Base-by-base conservation (phyloP, 495 filamentous ascomycete species). In the Tuber calosporum region DNA sequence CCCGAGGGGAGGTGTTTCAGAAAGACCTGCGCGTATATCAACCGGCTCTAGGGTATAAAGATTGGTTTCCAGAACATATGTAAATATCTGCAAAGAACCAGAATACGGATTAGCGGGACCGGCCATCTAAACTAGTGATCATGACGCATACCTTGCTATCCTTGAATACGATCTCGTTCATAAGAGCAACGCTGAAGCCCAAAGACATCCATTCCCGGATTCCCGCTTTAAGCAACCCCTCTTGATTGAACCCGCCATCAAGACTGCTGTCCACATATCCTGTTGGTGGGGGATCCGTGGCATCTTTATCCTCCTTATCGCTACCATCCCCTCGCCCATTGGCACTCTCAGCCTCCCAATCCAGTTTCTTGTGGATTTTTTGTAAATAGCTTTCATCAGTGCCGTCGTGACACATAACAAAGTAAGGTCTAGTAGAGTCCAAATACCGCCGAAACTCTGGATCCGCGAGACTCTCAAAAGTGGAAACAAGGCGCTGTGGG, bases 401-500 rank as follows among this genome's bases (percentile, higher is more conserved):
- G 13, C 72, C 77, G 80, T 91, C 89, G 70, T 92, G 89, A 58
- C 85, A 87, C 85, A 93, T 88, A 41, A 92, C 79, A 74, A 93
- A 90, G 79, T 89, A 90, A 8, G 87, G 83, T 0, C 86, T 85
- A 2, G 83, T 83, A 1, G 77, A 70, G 17, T 81, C 71, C 0
- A 93, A 82, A 79, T 90, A 90, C 0, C 82, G 72, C 20, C 76
- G 69, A 77, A 92, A 92, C 0, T 81, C 79, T 1, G 71, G 34
- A 70, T 79, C 77, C 19, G 77, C 62, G 22, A 39, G 22, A 30
- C 66, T 34, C 48, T 72, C 73, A 36, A 79, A 79, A 11, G 36
- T 68, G 1, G 22, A 43, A 19, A 78, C 74, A 5, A 72, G 19
- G 9, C 58, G 70, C 19, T 66, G 67, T 73, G 69, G 3, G 85